Evolutionary conservation across 352 stramenopile genomes (phyloP).

Genomic region (Phytophthora fragariae): DNA sequence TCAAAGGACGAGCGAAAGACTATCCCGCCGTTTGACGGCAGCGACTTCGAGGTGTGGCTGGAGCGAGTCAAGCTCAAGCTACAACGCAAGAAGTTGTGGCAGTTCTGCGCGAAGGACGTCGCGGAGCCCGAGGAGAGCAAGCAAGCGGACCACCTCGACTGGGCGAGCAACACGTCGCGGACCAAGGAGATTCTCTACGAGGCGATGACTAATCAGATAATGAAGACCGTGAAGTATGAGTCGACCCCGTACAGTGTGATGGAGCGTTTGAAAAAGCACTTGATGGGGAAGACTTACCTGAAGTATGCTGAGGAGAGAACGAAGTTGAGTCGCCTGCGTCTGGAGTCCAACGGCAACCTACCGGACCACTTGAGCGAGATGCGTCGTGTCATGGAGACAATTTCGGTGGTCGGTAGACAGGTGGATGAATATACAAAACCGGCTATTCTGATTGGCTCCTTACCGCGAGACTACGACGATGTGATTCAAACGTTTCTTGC

Average conservation of each 20-base stretch:
- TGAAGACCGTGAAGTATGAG: slow-evolving; percentile 6
- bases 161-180: neutral
- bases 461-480: slow-evolving; percentile 11
- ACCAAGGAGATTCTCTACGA: slow-evolving; percentile 2
- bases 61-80: slow-evolving; percentile 11
- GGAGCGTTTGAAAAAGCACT: neutral
- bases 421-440: slow-evolving; percentile 15
- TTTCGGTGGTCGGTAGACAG: slow-evolving; percentile 5
- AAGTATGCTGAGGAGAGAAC: slow-evolving; percentile 4
- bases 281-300: slow-evolving; percentile 1
- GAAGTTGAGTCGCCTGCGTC: neutral
- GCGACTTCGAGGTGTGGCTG: slow-evolving; percentile 5
- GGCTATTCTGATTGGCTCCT: slow-evolving; percentile 4
- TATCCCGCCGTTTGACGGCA: slow-evolving; percentile 10
- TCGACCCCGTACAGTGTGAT: neutral
- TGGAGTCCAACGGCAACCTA: neutral
- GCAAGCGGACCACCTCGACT: neutral
- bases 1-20: neutral
- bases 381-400: slow-evolving; percentile 6
- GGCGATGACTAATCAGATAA: neutral
- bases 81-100: neutral
- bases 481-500: slow-evolving; percentile 14
- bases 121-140: neutral
- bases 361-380: slow-evolving; percentile 8
- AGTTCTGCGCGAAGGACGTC: slow-evolving; percentile 1